phyloP scores from a whole-genome alignment of 495 filamentous ascomycete genomes.

The Terfezia claveryi region DNA sequence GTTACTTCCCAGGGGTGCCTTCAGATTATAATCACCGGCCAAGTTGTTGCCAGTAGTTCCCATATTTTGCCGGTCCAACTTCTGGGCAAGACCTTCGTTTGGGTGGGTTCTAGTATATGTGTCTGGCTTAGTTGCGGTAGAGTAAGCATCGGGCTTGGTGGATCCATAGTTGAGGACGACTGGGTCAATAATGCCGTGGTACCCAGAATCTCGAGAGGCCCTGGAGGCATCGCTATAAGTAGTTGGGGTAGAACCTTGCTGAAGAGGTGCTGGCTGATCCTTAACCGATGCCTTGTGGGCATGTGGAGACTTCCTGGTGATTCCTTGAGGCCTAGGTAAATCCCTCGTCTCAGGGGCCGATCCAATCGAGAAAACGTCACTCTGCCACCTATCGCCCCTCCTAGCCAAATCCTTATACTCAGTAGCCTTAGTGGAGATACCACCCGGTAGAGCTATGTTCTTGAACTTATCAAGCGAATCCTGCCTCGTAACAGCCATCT shows the following conservation, averaged over 20 bases:
- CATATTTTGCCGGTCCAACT: background rate
- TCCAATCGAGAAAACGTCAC: slow-evolving; percentile 79
- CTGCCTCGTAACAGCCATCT: slow-evolving; percentile 68
- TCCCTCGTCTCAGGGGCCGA: slow-evolving; percentile 46
- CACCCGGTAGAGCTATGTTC: slow-evolving; percentile 66
- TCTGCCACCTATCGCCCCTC: slow-evolving; percentile 87
- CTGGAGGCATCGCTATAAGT: background rate
- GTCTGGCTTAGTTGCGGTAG: no score
- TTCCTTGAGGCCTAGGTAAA: slow-evolving; percentile 38
- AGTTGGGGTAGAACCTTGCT: background rate
- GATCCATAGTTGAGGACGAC: no score
- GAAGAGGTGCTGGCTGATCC: background rate
- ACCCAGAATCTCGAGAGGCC: background rate
- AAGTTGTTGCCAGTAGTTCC: background rate
- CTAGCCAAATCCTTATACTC: slow-evolving; percentile 73
- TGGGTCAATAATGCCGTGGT: background rate
- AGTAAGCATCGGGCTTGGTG: no score
- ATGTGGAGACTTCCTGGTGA: slow-evolving; percentile 40
- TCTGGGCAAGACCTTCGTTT: background rate
- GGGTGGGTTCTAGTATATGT: no score
- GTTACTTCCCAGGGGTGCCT: background rate
- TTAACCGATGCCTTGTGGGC: slow-evolving; percentile 5
- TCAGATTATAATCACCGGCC: background rate
- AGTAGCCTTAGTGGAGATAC: slow-evolving; percentile 82
- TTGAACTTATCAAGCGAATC: slow-evolving; percentile 59